Base-by-base conservation (phyloP, 768 basidiomycete genomes). In the Hygrocybe punicea region DNA sequence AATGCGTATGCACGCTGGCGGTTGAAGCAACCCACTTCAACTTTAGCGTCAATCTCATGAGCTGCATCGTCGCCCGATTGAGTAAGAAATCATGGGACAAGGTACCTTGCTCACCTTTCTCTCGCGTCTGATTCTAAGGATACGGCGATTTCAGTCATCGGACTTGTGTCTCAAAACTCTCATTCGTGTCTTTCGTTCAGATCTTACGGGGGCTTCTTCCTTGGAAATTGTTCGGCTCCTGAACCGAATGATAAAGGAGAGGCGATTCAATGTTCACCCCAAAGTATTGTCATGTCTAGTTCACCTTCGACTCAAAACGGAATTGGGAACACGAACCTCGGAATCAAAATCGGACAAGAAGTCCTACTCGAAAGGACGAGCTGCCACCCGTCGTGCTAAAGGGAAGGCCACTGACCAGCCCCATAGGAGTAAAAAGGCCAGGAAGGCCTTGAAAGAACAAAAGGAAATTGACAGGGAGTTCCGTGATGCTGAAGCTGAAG, bases 171-270 rank as follows among this genome's bases (percentile, higher is more conserved):
- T 94, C 24, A 78, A 86, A 63, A 84, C 93, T 4, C 68, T 99
- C 64, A 86, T 91, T 66, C 77, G 79, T 48, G 87, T 98, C 40
- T 93, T 98, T 73, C 82, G 84, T 50, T 81, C 82, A 60, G 97
- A 98, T 76, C 73, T 82, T 17, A 88, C 89, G 10, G 93, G 94
- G 16, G 73, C 75, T 9, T 78, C 89, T 48, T 97, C 97, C 4
- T 81, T 98, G 56, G 93, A 97, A 69, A 76, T 87, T 56, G 91
- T 98, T 40, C 89, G 94, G 45, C 77, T 98, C 37, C 72, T 99
- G 60, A 94, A 97, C 63, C 85, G 94, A 58, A 98, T 98, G 91
- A 84, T 97, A 69, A 98, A 96, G 70, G 96, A 97, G 67, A 85
- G 86, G 33, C 84, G 84, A 61, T 99, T 91, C 75, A 85, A 87